A percentile compares a stretch with the other conserved stretches of the same genome.
These are phyloP conservation scores for Rostrohypoxylon terebratum DNA, from an alignment of 495 filamentous ascomycete species.

Conservation along the genomic window DNA sequence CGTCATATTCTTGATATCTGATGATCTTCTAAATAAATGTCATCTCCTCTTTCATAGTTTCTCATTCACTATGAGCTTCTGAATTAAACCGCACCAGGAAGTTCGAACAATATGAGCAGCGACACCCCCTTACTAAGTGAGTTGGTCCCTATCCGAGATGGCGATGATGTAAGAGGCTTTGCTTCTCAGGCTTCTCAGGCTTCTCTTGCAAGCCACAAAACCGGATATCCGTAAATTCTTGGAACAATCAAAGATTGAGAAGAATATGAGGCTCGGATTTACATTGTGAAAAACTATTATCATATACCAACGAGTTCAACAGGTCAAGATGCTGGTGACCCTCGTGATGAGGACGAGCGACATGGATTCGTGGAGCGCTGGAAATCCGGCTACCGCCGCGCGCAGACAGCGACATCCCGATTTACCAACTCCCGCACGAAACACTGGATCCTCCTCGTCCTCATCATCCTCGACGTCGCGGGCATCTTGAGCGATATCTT, in stretches of 20 bases:
- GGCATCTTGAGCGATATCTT: slow-evolving; percentile 58
- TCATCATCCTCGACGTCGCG: slow-evolving; percentile 42
- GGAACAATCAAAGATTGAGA: not conserved
- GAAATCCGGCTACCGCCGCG: slow-evolving; percentile 26
- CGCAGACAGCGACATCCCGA: slow-evolving; percentile 45
- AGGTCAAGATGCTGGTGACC: slow-evolving; percentile 68
- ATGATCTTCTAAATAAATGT: not conserved
- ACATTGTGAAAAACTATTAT: not conserved
- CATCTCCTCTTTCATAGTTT: not conserved
- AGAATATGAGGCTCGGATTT: not conserved
- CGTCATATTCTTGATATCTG: not conserved
- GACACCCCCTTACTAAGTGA: slow-evolving; percentile 35
- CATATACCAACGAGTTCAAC: slow-evolving; percentile 42
- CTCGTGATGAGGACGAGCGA: slow-evolving; percentile 67
- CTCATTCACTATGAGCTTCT: not conserved
- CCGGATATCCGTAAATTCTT: not conserved
- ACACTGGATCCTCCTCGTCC: slow-evolving; percentile 53
- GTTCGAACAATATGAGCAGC: slow-evolving; percentile 19
- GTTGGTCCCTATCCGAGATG: slow-evolving; percentile 12
- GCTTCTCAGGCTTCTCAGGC: too few species aligned
- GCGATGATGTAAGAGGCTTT: slow-evolving; percentile 31
- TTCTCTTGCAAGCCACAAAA: slow-evolving; percentile 4
- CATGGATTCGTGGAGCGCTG: slow-evolving; percentile 4
- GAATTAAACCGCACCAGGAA: not conserved
- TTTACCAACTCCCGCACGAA: slow-evolving; percentile 67